These are phyloP conservation scores for Lyophyllum semitale DNA, from an alignment of 768 basidiomycete genomes.

Conservation along the genomic window DNA sequence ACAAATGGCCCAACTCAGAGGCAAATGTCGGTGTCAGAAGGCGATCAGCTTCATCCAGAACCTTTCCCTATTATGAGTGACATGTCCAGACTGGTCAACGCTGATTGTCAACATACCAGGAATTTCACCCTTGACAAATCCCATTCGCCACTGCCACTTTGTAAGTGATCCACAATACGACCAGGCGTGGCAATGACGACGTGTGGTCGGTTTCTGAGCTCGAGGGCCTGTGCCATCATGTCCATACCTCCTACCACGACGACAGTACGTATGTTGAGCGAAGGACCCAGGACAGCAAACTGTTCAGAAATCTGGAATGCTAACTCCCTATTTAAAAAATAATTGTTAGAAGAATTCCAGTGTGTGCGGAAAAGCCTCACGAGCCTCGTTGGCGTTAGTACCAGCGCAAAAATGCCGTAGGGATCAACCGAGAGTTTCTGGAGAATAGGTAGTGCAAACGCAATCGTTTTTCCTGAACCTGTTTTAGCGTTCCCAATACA, in stretches of 20 bases:
- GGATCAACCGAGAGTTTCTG: constrained; percentile 88
- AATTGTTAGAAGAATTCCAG: neutral
- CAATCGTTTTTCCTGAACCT: constrained; percentile 96
- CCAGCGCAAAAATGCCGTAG: constrained; percentile 90
- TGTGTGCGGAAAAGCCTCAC: constrained; percentile 16
- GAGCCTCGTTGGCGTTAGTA: constrained; percentile 94
- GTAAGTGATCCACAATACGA: constrained; percentile 87
- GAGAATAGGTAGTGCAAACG: constrained; percentile 94
- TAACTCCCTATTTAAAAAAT: constrained; percentile 64
- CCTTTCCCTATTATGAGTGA: constrained; percentile 42
- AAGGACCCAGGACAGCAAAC: constrained; percentile 84
- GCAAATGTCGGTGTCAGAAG: constrained; percentile 89
- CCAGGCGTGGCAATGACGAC: constrained; percentile 96
- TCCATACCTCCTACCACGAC: constrained; percentile 99
- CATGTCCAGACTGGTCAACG: neutral
- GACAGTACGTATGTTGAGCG: constrained; percentile 80
- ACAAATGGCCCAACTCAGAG: constrained; percentile 78
- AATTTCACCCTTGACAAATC: constrained; percentile 82
- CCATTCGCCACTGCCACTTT: constrained; percentile 81
- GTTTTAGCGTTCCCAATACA: constrained; percentile 99
- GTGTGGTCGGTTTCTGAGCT: constrained; percentile 84
- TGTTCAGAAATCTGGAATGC: constrained; percentile 98
- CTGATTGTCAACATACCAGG: constrained; percentile 51
- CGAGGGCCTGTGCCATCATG: constrained; percentile 91
- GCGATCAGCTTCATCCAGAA: constrained; percentile 96